phyloP scores from a whole-genome alignment of 768 basidiomycete genomes.

The Rhizopogon salebrosus region DNA sequence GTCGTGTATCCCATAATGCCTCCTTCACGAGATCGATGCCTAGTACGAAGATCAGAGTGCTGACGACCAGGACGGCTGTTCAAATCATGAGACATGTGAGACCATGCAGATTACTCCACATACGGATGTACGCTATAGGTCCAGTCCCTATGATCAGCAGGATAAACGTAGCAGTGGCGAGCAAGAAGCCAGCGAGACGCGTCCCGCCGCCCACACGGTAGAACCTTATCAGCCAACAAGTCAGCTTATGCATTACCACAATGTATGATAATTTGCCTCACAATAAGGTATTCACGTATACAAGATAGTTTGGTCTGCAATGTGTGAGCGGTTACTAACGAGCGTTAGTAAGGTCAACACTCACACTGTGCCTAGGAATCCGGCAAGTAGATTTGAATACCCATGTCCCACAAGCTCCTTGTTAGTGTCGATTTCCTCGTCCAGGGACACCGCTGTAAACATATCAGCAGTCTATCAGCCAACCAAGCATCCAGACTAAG shows the following conservation, averaged over 20 bases:
- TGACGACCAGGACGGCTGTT: conserved; percentile 85
- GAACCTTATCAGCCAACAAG: conserved; percentile 41
- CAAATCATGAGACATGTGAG: neutral
- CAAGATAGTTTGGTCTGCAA: conserved; percentile 74
- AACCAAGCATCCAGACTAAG: neutral
- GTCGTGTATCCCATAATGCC: conserved; percentile 92
- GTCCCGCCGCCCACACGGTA: conserved; percentile 91
- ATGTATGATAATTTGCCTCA: conserved; percentile 24
- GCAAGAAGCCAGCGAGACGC: conserved; percentile 77
- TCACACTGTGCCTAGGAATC: conserved; percentile 75
- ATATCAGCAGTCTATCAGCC: neutral
- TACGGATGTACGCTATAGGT: conserved; percentile 90
- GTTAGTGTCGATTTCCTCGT: conserved; percentile 87
- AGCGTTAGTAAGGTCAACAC: conserved; percentile 19
- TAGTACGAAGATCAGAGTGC: conserved; percentile 88
- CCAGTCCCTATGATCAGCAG: conserved; percentile 81
- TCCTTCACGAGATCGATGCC: conserved; percentile 94
- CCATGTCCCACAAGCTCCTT: conserved; percentile 92
- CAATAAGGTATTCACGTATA: conserved; percentile 85
- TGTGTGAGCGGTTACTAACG: conserved; percentile 2
- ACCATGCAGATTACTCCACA: conserved; percentile 22
- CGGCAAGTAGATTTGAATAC: conserved; percentile 82
- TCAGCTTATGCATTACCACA: neutral
- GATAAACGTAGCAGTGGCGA: conserved; percentile 67
- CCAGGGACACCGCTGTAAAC: conserved; percentile 72